These are phyloP conservation scores for Xylaria sp. DNA, from an alignment of 2,329 filamentous ascomycete genomes.

Conservation along the genomic window DNA sequence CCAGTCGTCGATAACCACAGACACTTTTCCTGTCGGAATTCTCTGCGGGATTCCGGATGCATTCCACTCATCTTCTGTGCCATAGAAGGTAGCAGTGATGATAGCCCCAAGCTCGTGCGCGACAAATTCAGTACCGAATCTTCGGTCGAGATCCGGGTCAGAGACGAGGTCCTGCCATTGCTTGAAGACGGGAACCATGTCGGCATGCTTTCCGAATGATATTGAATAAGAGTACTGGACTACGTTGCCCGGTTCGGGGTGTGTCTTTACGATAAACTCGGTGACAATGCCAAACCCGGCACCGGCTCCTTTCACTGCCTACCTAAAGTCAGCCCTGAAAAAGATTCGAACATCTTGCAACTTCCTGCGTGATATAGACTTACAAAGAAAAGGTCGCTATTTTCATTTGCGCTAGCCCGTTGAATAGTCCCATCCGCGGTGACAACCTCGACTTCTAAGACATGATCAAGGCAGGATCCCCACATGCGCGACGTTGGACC, in stretches of 20 bases:
- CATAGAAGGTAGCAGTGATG: conserved; percentile 71
- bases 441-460: conserved; percentile 66
- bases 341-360: background rate
- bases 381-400: conserved; percentile 66
- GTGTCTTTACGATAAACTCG: conserved; percentile 66
- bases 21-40: conserved; percentile 57
- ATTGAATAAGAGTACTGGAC: conserved; percentile 70
- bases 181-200: conserved; percentile 62
- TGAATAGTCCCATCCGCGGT: conserved; percentile 65
- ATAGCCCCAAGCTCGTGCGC: conserved; percentile 64
- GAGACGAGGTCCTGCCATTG: conserved; percentile 68
- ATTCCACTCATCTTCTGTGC: conserved; percentile 66
- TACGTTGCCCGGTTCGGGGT: conserved; percentile 64
- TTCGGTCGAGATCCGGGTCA: conserved; percentile 65
- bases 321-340: conserved; percentile 12
- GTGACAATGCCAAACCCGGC: conserved; percentile 68
- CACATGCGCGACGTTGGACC: conserved; percentile 70
- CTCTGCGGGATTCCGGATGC: conserved; percentile 60
- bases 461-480: conserved; percentile 66
- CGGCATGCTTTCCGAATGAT: conserved; percentile 58
- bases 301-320: conserved; percentile 66
- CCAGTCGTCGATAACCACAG: conserved; percentile 70
- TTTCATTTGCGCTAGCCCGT: conserved; percentile 58
- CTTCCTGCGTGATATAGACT: conserved; percentile 22
- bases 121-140: conserved; percentile 68